Evolutionary conservation across 345 rosid genomes (phyloP), one percentile per base, ranked within the genome.

Genomic region (Citrus glauca): DNA sequence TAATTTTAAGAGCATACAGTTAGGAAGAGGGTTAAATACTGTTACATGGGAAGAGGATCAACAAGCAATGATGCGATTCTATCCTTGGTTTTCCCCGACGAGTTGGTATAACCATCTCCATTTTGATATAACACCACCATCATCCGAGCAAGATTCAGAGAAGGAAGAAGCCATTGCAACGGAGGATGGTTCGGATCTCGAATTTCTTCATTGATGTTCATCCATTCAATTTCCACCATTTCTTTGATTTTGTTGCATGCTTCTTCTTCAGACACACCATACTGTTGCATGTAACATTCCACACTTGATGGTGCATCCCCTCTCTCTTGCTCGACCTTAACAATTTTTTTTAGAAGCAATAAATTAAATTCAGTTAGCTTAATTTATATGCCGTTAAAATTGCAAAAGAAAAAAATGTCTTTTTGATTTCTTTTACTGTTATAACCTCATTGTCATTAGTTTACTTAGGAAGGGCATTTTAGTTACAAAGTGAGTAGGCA

Each of bases 281-380:
- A 19, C 20, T 45, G 57, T 42, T 25, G 30, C 72, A 68, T 68
- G 72, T 40, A 68, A 42, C 72, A 68, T 68, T 68, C 55, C 55
- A 68, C 72, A 38, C 56, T 25, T 11, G 72, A 68, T 68, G 72
- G 72, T 5, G 72, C 55, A 42, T 68, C 72, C 20, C 72, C 56
- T 42, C 72, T 68, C 53, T 40, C 72, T 42, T 13, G 55, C 72
- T 68, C 72, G 24, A 68, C 72, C 72, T 62, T 53, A 17, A 17
- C 8, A 53, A 53, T 53, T 53, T 3, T 53, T 53, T 53, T 16
- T 0, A 53, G 22, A 53, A 53, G 20, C 57, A 17, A 53, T 19
- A 53, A 17, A 53, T 53, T 53, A 16, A 53, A 0, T 45, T 35
- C 37, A 35, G 37, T 35, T 35, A 35, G 37, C 7, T 35, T 35